Evolutionary conservation across 129 eudicot species (phyloP).

Genomic region (Silybum marianum): DNA sequence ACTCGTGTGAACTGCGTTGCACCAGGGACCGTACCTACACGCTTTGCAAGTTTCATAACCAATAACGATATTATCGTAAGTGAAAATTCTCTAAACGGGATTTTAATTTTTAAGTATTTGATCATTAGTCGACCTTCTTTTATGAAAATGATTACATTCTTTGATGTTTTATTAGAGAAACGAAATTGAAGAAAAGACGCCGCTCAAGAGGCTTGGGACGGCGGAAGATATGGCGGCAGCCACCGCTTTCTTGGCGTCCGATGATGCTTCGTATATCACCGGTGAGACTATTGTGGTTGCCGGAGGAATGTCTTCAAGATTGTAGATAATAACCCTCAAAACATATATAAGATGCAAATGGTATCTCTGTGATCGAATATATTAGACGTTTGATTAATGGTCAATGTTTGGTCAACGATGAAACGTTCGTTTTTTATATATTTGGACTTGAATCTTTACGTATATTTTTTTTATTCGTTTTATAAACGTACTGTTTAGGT

Average conservation of each 20-base stretch:
- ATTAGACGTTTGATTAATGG: background rate
- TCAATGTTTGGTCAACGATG: background rate
- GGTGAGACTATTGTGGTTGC: constrained; percentile 94
- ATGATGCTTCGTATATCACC: constrained; percentile 84
- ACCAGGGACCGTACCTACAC: constrained; percentile 92
- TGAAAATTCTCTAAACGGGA: background rate
- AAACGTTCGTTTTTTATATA: too few species aligned
- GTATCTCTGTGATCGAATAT: background rate
- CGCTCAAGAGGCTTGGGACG: constrained; percentile 83
- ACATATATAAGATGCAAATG: background rate
- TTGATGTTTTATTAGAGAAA: constrained; percentile 47
- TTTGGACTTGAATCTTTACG: background rate
- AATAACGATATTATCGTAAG: constrained; percentile 52
- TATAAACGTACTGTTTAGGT: too few species aligned
- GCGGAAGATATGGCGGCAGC: constrained; percentile 92
- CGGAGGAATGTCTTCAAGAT: constrained; percentile 87
- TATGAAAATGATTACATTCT: constrained; percentile 6
- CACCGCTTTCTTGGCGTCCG: constrained; percentile 81
- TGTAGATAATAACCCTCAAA: constrained; percentile 28
- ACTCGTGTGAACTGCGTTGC: constrained; percentile 97
- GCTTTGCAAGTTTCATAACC: constrained; percentile 66
- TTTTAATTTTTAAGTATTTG: background rate
- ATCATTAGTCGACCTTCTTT: background rate
- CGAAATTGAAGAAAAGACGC: constrained; percentile 47
- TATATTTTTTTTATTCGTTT: too few species aligned